Evolutionary conservation across 2,329 filamentous ascomycete species (phyloP).

Genomic region (Orbilia oligospora): DNA sequence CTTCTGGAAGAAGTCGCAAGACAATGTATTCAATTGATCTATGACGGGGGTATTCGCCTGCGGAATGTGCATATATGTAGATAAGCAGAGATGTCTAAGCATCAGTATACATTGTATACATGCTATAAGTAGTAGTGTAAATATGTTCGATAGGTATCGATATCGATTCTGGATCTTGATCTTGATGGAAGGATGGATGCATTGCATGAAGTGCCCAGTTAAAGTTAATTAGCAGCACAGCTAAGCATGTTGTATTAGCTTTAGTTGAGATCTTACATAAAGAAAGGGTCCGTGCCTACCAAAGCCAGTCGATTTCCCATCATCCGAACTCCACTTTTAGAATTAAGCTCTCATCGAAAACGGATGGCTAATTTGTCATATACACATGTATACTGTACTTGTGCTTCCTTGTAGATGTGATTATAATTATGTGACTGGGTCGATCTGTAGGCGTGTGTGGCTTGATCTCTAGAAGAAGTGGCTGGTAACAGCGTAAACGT

Average conservation of each 20-base stretch:
- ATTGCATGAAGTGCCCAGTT: no score
- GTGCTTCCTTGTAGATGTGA: background rate
- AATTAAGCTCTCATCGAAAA: background rate
- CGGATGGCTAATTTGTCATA: no score
- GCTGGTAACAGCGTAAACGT: background rate
- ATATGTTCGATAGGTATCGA: no score
- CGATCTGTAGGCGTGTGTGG: background rate
- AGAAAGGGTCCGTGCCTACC: slow-evolving; percentile 4
- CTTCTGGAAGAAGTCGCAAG: background rate
- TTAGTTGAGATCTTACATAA: background rate
- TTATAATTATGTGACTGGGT: no score
- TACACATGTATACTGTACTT: no score
- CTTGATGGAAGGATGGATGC: background rate
- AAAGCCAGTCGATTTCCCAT: background rate
- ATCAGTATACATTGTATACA: no score
- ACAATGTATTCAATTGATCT: background rate
- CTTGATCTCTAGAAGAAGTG: background rate
- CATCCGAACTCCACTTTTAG: slow-evolving; percentile 4
- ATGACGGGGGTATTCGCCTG: background rate
- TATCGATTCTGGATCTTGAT: no score
- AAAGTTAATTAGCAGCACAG: no score
- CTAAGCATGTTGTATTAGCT: no score
- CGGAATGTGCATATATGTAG: no score
- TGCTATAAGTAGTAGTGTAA: no score
- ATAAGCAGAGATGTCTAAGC: background rate